Evolutionary conservation across 2,329 filamentous ascomycete genomes (phyloP).

Genomic region (Cladosporium sp.): DNA sequence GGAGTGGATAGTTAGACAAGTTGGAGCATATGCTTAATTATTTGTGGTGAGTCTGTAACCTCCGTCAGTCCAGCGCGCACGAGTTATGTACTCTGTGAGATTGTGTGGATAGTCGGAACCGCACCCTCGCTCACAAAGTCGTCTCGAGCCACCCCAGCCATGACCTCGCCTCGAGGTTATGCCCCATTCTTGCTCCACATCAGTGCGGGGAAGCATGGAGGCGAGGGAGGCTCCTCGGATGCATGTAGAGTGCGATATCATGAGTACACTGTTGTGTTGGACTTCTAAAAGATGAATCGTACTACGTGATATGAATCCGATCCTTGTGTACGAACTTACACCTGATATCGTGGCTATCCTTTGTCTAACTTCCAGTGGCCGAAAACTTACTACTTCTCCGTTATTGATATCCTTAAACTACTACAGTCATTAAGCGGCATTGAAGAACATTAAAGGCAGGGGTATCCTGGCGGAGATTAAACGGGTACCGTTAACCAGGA

Average conservation of each 20-base stretch:
- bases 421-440: not conserved
- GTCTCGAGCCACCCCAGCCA: not conserved
- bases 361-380: not conserved
- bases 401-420: not conserved
- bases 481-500: not conserved
- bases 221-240: not conserved
- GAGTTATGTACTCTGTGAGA: not conserved
- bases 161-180: not conserved
- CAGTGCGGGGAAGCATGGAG: not conserved
- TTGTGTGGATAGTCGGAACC: not conserved
- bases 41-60: not conserved
- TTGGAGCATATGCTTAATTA: not conserved
- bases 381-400: not conserved
- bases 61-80: not conserved
- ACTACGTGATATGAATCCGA: no score
- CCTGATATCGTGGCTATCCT: not conserved
- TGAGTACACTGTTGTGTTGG: not conserved
- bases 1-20: not conserved
- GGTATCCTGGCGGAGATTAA: not conserved
- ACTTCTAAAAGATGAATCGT: not conserved
- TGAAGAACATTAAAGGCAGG: not conserved
- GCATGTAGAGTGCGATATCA: not conserved
- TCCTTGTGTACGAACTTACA: not conserved
- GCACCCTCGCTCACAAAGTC: not conserved
- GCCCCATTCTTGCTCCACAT: not conserved